phyloP scores from a whole-genome alignment of 768 basidiomycete genomes.

The Lepiota subincarnata region DNA sequence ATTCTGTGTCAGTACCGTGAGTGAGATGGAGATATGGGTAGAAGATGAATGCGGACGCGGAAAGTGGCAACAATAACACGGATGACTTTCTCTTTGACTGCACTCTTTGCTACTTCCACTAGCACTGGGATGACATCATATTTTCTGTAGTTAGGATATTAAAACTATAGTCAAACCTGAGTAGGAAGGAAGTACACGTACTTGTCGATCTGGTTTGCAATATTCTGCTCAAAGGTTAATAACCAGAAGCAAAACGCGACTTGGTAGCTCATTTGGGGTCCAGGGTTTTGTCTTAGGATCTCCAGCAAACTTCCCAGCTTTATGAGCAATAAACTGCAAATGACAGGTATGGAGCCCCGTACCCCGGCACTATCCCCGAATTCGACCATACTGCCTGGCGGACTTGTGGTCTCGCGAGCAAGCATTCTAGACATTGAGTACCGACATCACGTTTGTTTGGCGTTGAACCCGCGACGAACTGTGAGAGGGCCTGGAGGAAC shows the following conservation, averaged over 20 bases:
- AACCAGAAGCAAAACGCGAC: conserved; percentile 92
- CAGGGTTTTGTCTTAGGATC: conserved; percentile 73
- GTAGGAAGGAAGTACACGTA: conserved; percentile 27
- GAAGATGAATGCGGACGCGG: conserved; percentile 44
- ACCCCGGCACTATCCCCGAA: conserved; percentile 68
- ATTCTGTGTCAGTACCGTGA: conserved; percentile 48
- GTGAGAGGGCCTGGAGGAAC: conserved; percentile 56
- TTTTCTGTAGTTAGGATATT: conserved; percentile 47
- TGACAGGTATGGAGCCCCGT: conserved; percentile 15
- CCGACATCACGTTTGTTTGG: conserved; percentile 80
- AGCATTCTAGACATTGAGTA: conserved; percentile 85
- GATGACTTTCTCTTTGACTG: conserved; percentile 96
- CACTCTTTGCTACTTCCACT: conserved; percentile 77
- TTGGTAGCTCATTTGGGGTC: conserved; percentile 95
- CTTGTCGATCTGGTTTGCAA: conserved; percentile 88
- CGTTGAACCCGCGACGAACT: conserved; percentile 55
- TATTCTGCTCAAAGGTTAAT: conserved; percentile 81
- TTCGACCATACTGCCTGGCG: conserved; percentile 79
- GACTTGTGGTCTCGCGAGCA: conserved; percentile 78
- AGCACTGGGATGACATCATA: conserved; percentile 87
- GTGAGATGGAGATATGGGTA: not conserved
- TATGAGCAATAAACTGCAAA: not conserved
- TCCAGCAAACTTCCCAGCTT: conserved; percentile 62
- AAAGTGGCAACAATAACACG: conserved; percentile 91
- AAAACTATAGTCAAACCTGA: not conserved